Base-by-base conservation (phyloP, 164 flowering plant genomes). In the Berberis vulgaris region DNA sequence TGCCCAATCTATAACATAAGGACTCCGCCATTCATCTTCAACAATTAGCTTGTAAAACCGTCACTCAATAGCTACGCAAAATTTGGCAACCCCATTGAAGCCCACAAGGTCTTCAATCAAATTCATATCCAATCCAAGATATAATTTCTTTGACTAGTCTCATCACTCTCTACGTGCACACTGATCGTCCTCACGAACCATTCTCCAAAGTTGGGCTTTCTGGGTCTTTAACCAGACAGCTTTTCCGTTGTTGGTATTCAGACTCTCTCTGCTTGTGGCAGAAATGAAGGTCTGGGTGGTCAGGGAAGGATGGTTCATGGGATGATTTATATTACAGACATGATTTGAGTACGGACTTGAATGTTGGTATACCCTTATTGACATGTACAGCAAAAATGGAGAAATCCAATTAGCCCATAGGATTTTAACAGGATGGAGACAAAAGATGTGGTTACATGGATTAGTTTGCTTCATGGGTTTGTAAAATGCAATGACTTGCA, bases 361-460 rank as follows among this genome's bases (percentile, higher is more conserved):
- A 67, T 58, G 72, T 82, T 44, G 74, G 69, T 43, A 79, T 74
- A 80, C 83, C 5, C 10, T 82, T 64, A 74, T 82, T 11, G 81
- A 82, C 64, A 79, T 82, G 83, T 82, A 82, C 64, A 61, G 81
- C 53, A 69, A 74, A 44, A 78, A 71, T 65, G 77, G 72, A 45
- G 57, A 61, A 41, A 70, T 74, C 57, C 39, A 49, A 26, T 43
- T 61, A 59, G 82, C 81, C 43, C 62, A 57, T 1, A 9, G 63
- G 57, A 73, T 80, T 57, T 80, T 65, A 45, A 9, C 12, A 43
- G 41, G 43, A 78, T 76, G 74, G 57, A 7, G 41, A 45, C 13
- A 10, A 77, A 63, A 62, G 76, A 78, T 73, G 79, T 82, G n/a
- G 75, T 70, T 47, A 70, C 82, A 9, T 82, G 85, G 83, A 82